A percentile compares a stretch with the other conserved stretches of the same genome.
Evolutionary conservation across 2,329 filamentous ascomycete genomes (phyloP).

Genomic region (Colletotrichum sp.): DNA sequence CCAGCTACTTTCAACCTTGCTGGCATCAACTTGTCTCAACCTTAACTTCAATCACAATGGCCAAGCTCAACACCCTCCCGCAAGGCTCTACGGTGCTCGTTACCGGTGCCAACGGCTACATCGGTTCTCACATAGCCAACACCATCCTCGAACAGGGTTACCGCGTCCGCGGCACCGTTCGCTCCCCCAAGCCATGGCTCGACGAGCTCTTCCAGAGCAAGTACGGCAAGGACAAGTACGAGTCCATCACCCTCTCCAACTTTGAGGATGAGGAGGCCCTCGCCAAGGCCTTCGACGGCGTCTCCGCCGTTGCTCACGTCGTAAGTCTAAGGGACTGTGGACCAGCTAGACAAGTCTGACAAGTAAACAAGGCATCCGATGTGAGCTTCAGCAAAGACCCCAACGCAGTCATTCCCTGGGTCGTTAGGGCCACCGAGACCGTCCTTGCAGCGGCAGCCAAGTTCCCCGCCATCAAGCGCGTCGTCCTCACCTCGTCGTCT

Average conservation of each 20-base stretch:
- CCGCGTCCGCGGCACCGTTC: slow-evolving; percentile 50
- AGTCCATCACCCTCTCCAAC: slow-evolving; percentile 36
- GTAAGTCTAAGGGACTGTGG: too few species aligned
- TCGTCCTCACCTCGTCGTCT: slow-evolving; percentile 44
- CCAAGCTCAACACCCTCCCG: slow-evolving; percentile 21
- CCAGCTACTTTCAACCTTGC: neutral
- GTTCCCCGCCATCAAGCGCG: slow-evolving; percentile 38
- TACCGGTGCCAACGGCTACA: slow-evolving; percentile 45
- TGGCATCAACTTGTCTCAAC: neutral
- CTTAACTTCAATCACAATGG: neutral
- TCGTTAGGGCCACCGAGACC: slow-evolving; percentile 29
- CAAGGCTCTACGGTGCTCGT: slow-evolving; percentile 41
- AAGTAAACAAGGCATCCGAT: slow-evolving; percentile 36
- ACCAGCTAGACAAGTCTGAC: slow-evolving; percentile 6
- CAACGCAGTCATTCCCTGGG: slow-evolving; percentile 39
- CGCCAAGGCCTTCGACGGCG: slow-evolving; percentile 30
- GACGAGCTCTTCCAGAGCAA: slow-evolving; percentile 30
- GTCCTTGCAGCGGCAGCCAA: slow-evolving; percentile 37
- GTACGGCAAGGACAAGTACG: slow-evolving; percentile 37
- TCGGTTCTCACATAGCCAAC: slow-evolving; percentile 44
- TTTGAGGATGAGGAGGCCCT: slow-evolving; percentile 30
- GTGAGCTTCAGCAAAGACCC: slow-evolving; percentile 39
- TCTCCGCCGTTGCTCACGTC: neutral
- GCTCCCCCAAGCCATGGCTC: slow-evolving; percentile 36
- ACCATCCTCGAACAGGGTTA: slow-evolving; percentile 43